Base-by-base conservation (phyloP, 257 asterid species). In the Linaria vulgaris region DNA sequence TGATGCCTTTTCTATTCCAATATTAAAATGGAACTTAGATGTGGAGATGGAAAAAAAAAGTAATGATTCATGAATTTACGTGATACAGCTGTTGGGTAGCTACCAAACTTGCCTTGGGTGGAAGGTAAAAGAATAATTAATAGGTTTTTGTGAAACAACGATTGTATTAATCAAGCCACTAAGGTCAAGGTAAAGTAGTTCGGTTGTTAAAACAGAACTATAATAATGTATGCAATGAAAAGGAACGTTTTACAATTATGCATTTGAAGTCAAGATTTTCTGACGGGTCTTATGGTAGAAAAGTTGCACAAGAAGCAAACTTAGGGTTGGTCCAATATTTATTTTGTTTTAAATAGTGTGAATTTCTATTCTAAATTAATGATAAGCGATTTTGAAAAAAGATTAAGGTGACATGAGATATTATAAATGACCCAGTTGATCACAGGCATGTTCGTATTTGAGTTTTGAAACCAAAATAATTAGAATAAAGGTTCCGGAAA, bases 121-220 rank as follows among this genome's bases (percentile, higher is more conserved):
- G 30, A 64, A 23, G 37, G 37, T 21, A 5, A 43, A 22, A 23
- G 17, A 55, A 47, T 63, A 37, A 59, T 45, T 61, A 27, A 56
- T 67, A n/a, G 31, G 10, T 49, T 20, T 11, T 27, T 25, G 25
- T 9, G 25, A 7, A 31, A 9, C 16, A 11, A 5, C 17, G 25
- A 16, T 56, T 56, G 31, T 12, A 10, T 31, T 31, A 56, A 14
- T 56, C 2, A 17, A n/a, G 22, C 46, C 30, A 30, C 31, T 56
- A 56, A 43, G 46, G 56, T 70, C 75, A 70, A 56, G 54, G 41
- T 63, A 47, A 22, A 56, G 39, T 56, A 70, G 45, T 65, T 56
- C 23, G 54, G 43, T 71, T 3, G 46, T 46, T 39, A 53, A 16
- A 23, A 53, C 41, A 30, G 45, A 41, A 1, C 44, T 24, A 47